Conservation (phyloP, 768 basidiomycete genomes). For the Suillus placidus region DNA sequence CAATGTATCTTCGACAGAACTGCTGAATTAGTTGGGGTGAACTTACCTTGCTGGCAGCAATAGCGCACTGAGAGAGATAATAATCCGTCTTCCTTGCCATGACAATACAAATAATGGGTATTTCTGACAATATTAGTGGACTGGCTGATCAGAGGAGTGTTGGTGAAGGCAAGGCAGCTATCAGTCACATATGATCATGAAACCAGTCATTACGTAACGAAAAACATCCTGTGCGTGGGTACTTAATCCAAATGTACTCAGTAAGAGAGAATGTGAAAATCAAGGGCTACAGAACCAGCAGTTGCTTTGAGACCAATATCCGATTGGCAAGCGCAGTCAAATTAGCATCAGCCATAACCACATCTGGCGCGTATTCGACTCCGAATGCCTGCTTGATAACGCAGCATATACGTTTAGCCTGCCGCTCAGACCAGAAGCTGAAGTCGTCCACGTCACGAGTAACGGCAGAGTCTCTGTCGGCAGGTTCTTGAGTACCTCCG, state of each 20-base stretch:
- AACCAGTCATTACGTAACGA: slow-evolving; percentile 2
- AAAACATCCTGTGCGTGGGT: not conserved
- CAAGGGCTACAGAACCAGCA: slow-evolving; percentile 37
- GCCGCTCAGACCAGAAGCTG: slow-evolving; percentile 86
- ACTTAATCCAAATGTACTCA: not conserved
- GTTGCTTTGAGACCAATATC: slow-evolving; percentile 76
- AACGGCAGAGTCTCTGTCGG: slow-evolving; percentile 28
- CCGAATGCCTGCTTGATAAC: slow-evolving; percentile 82
- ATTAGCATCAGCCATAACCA: slow-evolving; percentile 94
- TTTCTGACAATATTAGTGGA: slow-evolving; percentile 2
- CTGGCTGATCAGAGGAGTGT: not conserved
- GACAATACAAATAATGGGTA: not conserved
- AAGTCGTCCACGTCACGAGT: slow-evolving; percentile 88
- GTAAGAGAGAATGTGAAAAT: slow-evolving; percentile 8
- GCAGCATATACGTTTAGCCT: slow-evolving; percentile 86
- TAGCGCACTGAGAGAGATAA: slow-evolving; percentile 52
- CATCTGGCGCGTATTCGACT: slow-evolving; percentile 87
- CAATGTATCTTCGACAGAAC: slow-evolving; percentile 3
- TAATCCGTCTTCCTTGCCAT: slow-evolving; percentile 48
- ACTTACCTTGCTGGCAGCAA: slow-evolving; percentile 47
- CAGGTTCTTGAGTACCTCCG: slow-evolving; percentile 38
- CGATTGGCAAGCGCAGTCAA: slow-evolving; percentile 80
- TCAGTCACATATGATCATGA: not conserved
- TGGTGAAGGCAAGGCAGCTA: not conserved
- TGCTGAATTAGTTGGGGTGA: not conserved